Conservation (phyloP, 306 rosid genomes). For the Lathyrus aphaca region DNA sequence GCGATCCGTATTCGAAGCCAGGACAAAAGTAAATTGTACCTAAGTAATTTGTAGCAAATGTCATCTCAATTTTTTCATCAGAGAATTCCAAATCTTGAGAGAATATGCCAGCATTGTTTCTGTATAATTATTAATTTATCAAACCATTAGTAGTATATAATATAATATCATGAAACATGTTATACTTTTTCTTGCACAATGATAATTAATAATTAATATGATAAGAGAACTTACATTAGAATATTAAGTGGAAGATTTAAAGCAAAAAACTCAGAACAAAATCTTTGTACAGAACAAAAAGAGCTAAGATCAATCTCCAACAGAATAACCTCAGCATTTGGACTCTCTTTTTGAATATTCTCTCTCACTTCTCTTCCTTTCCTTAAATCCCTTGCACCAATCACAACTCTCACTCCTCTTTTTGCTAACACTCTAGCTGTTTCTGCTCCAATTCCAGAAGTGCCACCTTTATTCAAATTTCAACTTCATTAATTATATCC, state of each 20-base stretch:
- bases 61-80: conserved; percentile 88
- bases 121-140: conserved; percentile 35
- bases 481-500: conserved; percentile 14
- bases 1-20: no score
- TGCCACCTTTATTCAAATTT: conserved; percentile 59
- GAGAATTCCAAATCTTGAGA: conserved; percentile 83
- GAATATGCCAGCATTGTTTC: conserved; percentile 92
- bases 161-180: conserved; percentile 11
- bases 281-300: conserved; percentile 70
- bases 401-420: conserved; percentile 91
- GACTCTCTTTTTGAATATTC: conserved; percentile 62
- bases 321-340: conserved; percentile 67
- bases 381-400: conserved; percentile 74
- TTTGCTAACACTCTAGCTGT: conserved; percentile 90
- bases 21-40: conserved; percentile 61
- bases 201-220: conserved; percentile 1
- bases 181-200: conserved; percentile 4
- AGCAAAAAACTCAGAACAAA: conserved; percentile 76
- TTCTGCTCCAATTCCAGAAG: conserved; percentile 96
- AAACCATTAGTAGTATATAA: neutral
- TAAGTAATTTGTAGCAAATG: conserved; percentile 91
- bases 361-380: conserved; percentile 69
- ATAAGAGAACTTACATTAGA: conserved; percentile 65
- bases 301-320: conserved; percentile 88
- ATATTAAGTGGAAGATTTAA: conserved; percentile 76